Conservation (phyloP, 2,329 filamentous ascomycete species). For the Saccharata proteae region DNA sequence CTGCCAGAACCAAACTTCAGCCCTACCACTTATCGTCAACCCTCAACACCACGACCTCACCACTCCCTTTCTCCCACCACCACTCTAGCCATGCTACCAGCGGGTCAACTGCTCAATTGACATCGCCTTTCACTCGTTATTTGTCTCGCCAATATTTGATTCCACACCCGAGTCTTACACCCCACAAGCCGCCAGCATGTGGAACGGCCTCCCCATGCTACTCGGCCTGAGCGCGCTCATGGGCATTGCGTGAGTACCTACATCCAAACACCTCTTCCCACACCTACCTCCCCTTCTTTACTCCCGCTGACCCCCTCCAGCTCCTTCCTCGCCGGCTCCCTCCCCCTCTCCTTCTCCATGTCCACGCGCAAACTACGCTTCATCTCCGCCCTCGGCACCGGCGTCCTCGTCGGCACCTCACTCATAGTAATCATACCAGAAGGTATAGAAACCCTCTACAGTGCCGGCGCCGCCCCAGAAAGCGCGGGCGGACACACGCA, state of each 20-base stretch:
- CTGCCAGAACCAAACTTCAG: no score
- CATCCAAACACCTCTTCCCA: not conserved
- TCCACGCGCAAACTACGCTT: slow-evolving; percentile 78
- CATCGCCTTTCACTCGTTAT: no score
- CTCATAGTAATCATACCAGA: slow-evolving; percentile 97
- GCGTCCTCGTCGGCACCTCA: slow-evolving; percentile 86
- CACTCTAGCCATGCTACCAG: no score
- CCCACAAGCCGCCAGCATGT: slow-evolving; percentile 27
- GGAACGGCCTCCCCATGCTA: slow-evolving; percentile 54
- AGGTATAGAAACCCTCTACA: slow-evolving; percentile 81
- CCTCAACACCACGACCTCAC: no score
- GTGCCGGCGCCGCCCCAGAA: slow-evolving; percentile 29
- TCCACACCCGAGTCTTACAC: no score
- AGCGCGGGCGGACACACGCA: no score
- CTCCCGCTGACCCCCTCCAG: slow-evolving; percentile 39
- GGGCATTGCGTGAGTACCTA: slow-evolving; percentile 45
- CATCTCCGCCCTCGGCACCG: slow-evolving; percentile 85
- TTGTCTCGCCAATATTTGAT: no score
- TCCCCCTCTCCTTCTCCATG: slow-evolving; percentile 80
- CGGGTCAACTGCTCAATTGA: no score
- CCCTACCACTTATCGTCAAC: no score
- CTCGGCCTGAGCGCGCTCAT: slow-evolving; percentile 53
- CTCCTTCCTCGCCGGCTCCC: slow-evolving; percentile 83
- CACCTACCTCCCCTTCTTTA: not conserved
- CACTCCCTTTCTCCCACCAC: no score